These are phyloP conservation scores for Fusarium chlamydosporum DNA, from an alignment of 2,329 filamentous ascomycete species.

Conservation along the genomic window DNA sequence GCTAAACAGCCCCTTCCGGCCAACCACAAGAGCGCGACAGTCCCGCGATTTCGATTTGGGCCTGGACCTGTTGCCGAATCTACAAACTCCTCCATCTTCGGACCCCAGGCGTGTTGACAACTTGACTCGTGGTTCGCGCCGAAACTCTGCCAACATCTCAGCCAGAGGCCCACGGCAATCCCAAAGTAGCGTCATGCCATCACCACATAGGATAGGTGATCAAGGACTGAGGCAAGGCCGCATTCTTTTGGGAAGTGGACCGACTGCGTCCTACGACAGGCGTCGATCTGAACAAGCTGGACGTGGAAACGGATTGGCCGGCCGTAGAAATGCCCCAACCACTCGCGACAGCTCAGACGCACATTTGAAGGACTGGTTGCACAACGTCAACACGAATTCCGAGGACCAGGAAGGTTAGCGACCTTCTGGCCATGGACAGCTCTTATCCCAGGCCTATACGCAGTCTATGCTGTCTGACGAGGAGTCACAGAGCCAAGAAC, in stretches of 20 bases:
- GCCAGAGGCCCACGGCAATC: slow-evolving; percentile 19
- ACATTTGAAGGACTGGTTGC: slow-evolving; percentile 30
- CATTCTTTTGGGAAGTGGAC: slow-evolving; percentile 25
- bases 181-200: slow-evolving; percentile 9
- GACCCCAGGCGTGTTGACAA: slow-evolving; percentile 31
- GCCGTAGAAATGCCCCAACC: slow-evolving; percentile 18
- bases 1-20: slow-evolving; percentile 25
- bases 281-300: slow-evolving; percentile 26
- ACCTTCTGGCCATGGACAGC: slow-evolving; percentile 23
- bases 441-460: slow-evolving; percentile 3
- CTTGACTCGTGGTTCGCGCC: slow-evolving; percentile 14
- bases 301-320: slow-evolving; percentile 24
- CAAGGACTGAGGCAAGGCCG: slow-evolving; percentile 34
- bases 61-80: slow-evolving; percentile 7
- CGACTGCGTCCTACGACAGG: slow-evolving; percentile 14
- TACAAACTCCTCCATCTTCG: slow-evolving; percentile 51
- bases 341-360: slow-evolving; percentile 31
- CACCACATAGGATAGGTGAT: slow-evolving; percentile 2
- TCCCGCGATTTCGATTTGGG: slow-evolving; percentile 8
- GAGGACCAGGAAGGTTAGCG: slow-evolving; percentile 45
- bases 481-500: slow-evolving; percentile 2
- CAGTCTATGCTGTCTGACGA: slow-evolving; percentile 14
- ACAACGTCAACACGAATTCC: slow-evolving; percentile 23
- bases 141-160: slow-evolving; percentile 10
- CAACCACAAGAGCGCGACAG: slow-evolving; percentile 18